Conservation (phyloP, 2,329 filamentous ascomycete species). For the Fusarium udum region DNA sequence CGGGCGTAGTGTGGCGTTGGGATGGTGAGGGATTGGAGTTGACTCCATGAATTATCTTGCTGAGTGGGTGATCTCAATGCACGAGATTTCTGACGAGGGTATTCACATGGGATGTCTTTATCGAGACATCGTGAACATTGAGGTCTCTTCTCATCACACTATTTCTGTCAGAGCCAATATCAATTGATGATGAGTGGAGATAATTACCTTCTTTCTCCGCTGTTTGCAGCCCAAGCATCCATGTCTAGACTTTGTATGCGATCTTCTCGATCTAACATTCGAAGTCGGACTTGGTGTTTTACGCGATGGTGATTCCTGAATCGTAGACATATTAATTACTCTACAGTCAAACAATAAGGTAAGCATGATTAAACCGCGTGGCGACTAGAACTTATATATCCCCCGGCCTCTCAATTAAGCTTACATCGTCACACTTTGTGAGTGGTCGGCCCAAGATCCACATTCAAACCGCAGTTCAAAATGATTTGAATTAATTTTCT, state of each 20-base stretch:
- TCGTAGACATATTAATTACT: background rate
- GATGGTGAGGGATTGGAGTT: background rate
- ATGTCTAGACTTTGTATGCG: conserved; percentile 38
- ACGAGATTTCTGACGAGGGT: background rate
- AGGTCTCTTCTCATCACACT: conserved; percentile 34
- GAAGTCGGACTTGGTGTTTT: background rate
- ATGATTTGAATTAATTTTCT: conserved; percentile 16
- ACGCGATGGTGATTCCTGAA: background rate
- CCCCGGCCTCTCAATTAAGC: background rate
- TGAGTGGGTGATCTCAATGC: background rate
- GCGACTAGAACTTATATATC: background rate
- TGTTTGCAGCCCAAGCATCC: conserved; percentile 39
- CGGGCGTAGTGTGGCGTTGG: background rate
- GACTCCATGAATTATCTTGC: background rate
- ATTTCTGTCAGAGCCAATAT: background rate
- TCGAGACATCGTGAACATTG: conserved; percentile 29
- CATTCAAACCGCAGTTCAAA: conserved; percentile 5
- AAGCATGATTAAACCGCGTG: background rate
- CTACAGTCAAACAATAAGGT: background rate
- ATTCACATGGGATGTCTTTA: conserved; percentile 23
- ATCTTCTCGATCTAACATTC: conserved; percentile 18
- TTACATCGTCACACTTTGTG: background rate
- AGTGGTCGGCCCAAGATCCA: background rate
- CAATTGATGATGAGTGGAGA: rapidly evolving
- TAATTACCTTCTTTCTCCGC: conserved; percentile 32